phyloP scores from a whole-genome alignment of 2,329 filamentous ascomycete genomes.

The Aspergillus chevalieri region DNA sequence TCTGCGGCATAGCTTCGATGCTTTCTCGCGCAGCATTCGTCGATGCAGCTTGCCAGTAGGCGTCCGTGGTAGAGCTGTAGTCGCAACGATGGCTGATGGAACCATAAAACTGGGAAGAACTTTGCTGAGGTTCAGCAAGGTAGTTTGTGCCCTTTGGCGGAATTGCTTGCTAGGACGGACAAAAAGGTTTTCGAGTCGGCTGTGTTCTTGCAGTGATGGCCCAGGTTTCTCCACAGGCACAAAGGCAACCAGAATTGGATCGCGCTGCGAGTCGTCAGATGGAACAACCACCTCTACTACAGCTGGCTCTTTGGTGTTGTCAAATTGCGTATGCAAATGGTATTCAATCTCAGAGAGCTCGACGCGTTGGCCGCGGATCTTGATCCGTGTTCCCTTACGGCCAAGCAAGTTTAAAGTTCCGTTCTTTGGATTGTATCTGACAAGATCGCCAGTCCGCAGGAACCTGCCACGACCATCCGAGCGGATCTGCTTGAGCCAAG shows the following conservation, averaged over 20 bases:
- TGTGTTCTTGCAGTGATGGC: not conserved
- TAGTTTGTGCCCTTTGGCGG: not conserved
- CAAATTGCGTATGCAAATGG: not conserved
- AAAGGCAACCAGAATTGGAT: not conserved
- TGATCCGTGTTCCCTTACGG: not conserved
- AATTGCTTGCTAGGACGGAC: not conserved
- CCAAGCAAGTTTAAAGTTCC: not conserved
- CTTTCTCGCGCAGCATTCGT: not conserved
- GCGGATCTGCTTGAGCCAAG: not conserved
- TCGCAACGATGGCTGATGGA: not conserved
- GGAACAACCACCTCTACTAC: not conserved
- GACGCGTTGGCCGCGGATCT: not conserved
- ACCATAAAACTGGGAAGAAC: not conserved
- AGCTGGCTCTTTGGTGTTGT: not conserved
- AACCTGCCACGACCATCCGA: not conserved
- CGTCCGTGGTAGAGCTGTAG: not conserved
- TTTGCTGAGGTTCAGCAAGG: not conserved
- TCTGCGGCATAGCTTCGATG: not conserved
- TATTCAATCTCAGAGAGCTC: slow-evolving; percentile 1
- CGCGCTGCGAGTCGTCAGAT: not conserved
- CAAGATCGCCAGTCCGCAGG: not conserved
- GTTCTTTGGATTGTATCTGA: not conserved
- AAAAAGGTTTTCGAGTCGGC: not conserved
- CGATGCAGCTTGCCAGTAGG: slow-evolving; percentile 1
- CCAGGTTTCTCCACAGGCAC: not conserved